phyloP scores from a whole-genome alignment of 108 stramenopile genomes.

The Skeletonema potamos region DNA sequence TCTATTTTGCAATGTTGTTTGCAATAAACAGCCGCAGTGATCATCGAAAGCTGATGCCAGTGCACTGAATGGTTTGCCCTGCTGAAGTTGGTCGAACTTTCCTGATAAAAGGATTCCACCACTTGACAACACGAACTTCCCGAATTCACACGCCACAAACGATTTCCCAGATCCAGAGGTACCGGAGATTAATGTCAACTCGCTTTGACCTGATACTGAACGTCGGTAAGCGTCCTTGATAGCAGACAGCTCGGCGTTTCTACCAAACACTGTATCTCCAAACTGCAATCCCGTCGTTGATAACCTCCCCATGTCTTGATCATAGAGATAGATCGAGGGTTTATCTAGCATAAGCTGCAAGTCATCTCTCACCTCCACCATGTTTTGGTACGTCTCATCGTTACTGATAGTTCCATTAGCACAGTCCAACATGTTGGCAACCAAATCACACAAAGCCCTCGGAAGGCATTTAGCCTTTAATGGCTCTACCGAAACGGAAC shows the following conservation, averaged over 20 bases:
- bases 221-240: conserved; percentile 5
- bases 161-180: conserved; percentile 6
- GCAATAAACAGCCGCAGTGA: background rate
- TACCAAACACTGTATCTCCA: conserved; percentile 6
- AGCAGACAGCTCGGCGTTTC: too few relatives aligned
- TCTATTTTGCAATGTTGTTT: background rate
- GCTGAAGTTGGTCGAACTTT: conserved; percentile 24
- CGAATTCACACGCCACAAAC: background rate
- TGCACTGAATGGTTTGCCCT: conserved; percentile 20
- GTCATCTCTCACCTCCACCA: conserved; percentile 5
- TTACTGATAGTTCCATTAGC: conserved; percentile 6
- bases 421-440: conserved; percentile 4
- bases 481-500: background rate
- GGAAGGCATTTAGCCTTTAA: conserved; percentile 5
- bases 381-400: conserved; percentile 5
- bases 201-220: background rate
- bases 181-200: conserved; percentile 19
- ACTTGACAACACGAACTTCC: too few relatives aligned
- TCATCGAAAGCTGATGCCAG: conserved; percentile 7
- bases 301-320: background rate
- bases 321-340: conserved; percentile 7
- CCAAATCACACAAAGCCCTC: conserved; percentile 7
- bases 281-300: conserved; percentile 1
- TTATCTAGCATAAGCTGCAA: conserved; percentile 20
- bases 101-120: conserved; percentile 6